A percentile compares a stretch with the other conserved stretches of the same genome.
phyloP scores from a whole-genome alignment of 108 stramenopile genomes.

The Thalassiosira profunda region DNA sequence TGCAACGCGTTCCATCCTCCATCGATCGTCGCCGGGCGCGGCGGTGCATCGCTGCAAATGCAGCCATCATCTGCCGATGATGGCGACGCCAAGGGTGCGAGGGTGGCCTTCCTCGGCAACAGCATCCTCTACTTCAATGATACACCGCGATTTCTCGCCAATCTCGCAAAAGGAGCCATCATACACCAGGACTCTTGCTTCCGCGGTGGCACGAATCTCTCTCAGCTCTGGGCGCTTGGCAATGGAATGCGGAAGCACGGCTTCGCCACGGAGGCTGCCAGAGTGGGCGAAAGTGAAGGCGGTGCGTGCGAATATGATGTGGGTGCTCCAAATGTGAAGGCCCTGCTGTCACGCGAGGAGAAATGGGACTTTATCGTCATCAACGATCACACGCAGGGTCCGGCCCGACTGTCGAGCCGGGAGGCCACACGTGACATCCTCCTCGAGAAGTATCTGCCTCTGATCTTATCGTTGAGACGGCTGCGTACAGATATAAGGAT shows the following conservation, averaged over 20 bases:
- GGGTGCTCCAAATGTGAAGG: slow-evolving; percentile 65
- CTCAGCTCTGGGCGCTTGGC: slow-evolving; percentile 52
- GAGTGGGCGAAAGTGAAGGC: neutral
- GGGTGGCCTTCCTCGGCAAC: slow-evolving; percentile 72
- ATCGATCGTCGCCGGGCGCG: no score
- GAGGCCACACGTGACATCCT: slow-evolving; percentile 40
- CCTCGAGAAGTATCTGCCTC: slow-evolving; percentile 52
- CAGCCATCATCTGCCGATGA: no score
- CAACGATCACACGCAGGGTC: slow-evolving; percentile 83
- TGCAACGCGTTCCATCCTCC: no score
- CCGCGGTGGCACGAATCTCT: slow-evolving; percentile 61
- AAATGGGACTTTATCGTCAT: slow-evolving; percentile 73
- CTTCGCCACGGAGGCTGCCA: slow-evolving; percentile 52
- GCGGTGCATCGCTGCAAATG: no score
- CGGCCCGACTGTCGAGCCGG: slow-evolving; percentile 49
- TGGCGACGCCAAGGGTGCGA: slow-evolving; percentile 25
- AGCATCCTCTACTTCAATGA: slow-evolving; percentile 84
- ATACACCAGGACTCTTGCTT: slow-evolving; percentile 69
- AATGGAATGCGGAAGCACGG: slow-evolving; percentile 69
- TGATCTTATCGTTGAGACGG: slow-evolving; percentile 60
- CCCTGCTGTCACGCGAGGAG: slow-evolving; percentile 26
- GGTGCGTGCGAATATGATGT: slow-evolving; percentile 70
- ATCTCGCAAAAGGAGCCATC: slow-evolving; percentile 29
- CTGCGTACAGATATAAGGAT: slow-evolving; percentile 56
- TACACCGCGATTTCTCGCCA: slow-evolving; percentile 65